Conservation (phyloP, 1,284 basidiomycete species). For the Lentinula novae-zelandiae region DNA sequence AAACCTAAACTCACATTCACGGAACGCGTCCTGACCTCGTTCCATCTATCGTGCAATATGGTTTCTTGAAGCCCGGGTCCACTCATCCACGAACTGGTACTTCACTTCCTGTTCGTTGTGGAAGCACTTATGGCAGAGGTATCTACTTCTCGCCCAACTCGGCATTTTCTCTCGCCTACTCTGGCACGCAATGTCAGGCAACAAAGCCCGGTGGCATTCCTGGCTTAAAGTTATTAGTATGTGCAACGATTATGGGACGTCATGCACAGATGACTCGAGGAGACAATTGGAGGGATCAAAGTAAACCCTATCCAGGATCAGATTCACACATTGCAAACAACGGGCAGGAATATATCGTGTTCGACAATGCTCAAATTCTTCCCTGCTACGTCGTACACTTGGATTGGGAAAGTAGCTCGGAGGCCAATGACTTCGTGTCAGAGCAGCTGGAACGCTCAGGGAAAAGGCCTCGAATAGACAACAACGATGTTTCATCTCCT, state of each 20-base stretch:
- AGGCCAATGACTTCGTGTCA: constrained; percentile 5
- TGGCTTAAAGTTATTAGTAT: constrained; percentile 12
- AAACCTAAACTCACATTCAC: constrained; percentile 11
- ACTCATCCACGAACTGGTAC: constrained; percentile 4
- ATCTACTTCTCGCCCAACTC: constrained; percentile 12
- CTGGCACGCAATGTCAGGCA: constrained; percentile 1
- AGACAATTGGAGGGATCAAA: constrained; percentile 11
- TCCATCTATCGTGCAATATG: constrained; percentile 12
- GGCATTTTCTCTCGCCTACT: constrained; percentile 8
- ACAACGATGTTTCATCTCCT: constrained; percentile 3
- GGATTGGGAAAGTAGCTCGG: constrained; percentile 2
- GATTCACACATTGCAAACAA: constrained; percentile 13
- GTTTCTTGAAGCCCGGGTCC: constrained; percentile 10
- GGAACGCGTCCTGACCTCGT: constrained; percentile 6
- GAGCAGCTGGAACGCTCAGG: background rate
- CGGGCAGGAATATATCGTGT: constrained; percentile 12
- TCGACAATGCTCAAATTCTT: constrained; percentile 16
- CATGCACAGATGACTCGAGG: background rate
- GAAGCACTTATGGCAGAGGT: constrained; percentile 13
- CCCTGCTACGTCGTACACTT: constrained; percentile 14
- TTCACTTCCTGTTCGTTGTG: constrained; percentile 10
- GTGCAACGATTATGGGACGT: constrained; percentile 13
- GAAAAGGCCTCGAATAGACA: background rate
- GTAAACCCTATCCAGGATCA: constrained; percentile 1
- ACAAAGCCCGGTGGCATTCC: constrained; percentile 9